Evolutionary conservation across 1,139 yeast genomes (phyloP).

Genomic region (Williopsis jadinii): DNA sequence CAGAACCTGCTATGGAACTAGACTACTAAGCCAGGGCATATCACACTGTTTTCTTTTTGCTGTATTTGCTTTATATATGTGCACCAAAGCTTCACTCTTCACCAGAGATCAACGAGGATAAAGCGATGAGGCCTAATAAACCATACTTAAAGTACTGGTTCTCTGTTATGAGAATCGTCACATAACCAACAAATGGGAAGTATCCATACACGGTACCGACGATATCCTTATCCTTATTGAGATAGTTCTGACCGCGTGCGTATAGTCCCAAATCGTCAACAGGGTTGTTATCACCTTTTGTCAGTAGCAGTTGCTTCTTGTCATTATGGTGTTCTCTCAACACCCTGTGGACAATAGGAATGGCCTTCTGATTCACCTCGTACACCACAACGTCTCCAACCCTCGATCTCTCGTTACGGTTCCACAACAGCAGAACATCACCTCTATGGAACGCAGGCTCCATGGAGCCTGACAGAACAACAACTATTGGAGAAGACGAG

Average conservation of each 20-base stretch:
- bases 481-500: constrained; percentile 92
- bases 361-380: constrained; percentile 69
- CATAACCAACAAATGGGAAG: constrained; percentile 86
- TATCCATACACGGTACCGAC: constrained; percentile 90
- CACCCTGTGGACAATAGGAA: constrained; percentile 95
- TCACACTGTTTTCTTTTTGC: not conserved
- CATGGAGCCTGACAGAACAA: constrained; percentile 96
- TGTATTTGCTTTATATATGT: too few species aligned
- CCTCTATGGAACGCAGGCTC: constrained; percentile 99
- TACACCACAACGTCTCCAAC: constrained; percentile 99
- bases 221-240: constrained; percentile 70
- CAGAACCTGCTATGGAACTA: constrained; percentile 19
- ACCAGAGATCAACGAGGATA: constrained; percentile 46
- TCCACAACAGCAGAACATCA: constrained; percentile 87
- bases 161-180: constrained; percentile 90
- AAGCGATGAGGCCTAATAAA: constrained; percentile 59
- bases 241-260: constrained; percentile 66
- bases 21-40: constrained; percentile 9
- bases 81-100: constrained; percentile 20
- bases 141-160: constrained; percentile 70
- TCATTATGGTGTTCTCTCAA: constrained; percentile 63
- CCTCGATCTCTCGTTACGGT: constrained; percentile 55
- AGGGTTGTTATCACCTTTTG: constrained; percentile 96
- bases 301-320: constrained; percentile 64
- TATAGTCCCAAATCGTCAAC: constrained; percentile 86